Percentiles rank a stretch among this genome's conserved stretches.
These are phyloP conservation scores for Solanum gracilifrons DNA, from an alignment of 257 asterid genomes.

Conservation along the genomic window DNA sequence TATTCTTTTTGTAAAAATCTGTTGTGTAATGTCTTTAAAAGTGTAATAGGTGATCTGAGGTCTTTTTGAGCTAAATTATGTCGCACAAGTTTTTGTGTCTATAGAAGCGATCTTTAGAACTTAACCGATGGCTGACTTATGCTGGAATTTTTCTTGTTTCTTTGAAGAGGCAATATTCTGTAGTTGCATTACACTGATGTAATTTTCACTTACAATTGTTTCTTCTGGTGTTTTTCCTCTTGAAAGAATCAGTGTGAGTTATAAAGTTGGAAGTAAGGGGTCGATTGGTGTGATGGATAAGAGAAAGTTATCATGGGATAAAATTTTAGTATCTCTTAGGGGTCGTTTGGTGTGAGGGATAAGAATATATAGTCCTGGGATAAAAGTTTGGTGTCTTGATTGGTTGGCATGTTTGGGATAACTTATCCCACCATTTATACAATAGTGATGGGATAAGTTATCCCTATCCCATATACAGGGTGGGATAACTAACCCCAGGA, in stretches of 20 bases:
- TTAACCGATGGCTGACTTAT: background rate
- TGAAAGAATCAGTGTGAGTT: background rate
- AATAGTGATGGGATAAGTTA: too few species aligned
- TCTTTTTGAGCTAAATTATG: background rate
- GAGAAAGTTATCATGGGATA: too few species aligned
- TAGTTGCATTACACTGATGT: background rate
- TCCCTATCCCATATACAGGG: too few species aligned
- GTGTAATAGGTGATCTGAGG: background rate
- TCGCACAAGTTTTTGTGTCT: background rate
- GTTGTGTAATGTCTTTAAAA: background rate
- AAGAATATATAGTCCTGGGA: too few species aligned
- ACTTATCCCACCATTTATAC: too few species aligned
- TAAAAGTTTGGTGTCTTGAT: too few species aligned
- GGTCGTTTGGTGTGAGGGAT: too few species aligned
- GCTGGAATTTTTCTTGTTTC: background rate
- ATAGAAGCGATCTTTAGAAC: background rate
- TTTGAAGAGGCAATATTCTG: background rate
- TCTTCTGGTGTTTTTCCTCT: background rate
- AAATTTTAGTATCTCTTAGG: too few species aligned
- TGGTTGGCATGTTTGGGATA: too few species aligned
- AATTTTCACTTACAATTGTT: background rate
- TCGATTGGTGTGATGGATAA: too few species aligned
- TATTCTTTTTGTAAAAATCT: conserved; percentile 2
- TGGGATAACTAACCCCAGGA: too few species aligned
- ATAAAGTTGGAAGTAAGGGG: background rate